Evolutionary conservation across 129 eudicot genomes (phyloP).

Genomic region (Apium graveolens): DNA sequence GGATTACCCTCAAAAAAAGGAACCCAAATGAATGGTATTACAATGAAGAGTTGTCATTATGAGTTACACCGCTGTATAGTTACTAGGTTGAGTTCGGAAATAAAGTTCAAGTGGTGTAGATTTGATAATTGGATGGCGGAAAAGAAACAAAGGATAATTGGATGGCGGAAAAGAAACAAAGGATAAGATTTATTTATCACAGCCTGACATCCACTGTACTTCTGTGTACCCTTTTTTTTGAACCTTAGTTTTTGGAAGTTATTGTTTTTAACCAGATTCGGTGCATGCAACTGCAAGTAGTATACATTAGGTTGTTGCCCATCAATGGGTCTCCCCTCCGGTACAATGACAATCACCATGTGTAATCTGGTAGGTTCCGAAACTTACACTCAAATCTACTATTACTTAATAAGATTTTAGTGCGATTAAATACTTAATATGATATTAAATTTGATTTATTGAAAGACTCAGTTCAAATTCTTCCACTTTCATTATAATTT

Average conservation of each 20-base stretch:
- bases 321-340: not conserved
- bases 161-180: not conserved
- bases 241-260: not conserved
- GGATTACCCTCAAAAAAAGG: too few species aligned
- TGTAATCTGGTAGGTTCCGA: not conserved
- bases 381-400: not conserved
- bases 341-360: not conserved
- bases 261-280: not conserved
- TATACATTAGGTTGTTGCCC: not conserved
- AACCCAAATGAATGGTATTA: too few species aligned
- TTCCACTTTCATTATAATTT: too few species aligned
- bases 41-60: too few species aligned
- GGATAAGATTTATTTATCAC: not conserved
- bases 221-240: slow-evolving; percentile 1
- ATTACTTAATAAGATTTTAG: too few species aligned
- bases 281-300: not conserved
- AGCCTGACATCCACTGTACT: not conserved
- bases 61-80: too few species aligned
- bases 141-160: not conserved
- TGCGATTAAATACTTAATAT: too few species aligned
- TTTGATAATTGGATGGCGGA: not conserved
- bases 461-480: too few species aligned
- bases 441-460: too few species aligned
- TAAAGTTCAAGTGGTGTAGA: not conserved
- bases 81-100: not conserved